Evolutionary conservation across 2,329 filamentous ascomycete genomes (phyloP), one percentile per base, ranked within the genome.

Genomic region (Teratosphaeria viscida): DNA sequence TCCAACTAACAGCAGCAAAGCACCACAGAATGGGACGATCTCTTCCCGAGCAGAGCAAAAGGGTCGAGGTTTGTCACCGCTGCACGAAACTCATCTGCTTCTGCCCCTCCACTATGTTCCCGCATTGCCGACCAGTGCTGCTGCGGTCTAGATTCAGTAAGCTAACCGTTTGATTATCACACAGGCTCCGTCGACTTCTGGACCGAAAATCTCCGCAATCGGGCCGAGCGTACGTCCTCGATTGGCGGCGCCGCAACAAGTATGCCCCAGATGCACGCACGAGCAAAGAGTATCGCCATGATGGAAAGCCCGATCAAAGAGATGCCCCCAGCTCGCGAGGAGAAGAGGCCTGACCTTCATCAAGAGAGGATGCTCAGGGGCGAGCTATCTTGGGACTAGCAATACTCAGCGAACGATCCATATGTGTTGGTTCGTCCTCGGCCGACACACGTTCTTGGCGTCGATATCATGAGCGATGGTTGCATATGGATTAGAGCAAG

Each of bases 281-380:
- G 87, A 60, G 80, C 86, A 70, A 88, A 85, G 77, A 90, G 87
- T 59, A 80, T 90, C 60, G 78, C 83, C 27, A 75, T 80, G 63
- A 81, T 83, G 79, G 82, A 85, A 67, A 79, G 78, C 57, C 82
- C 82, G 29, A 60, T 63, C 14, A 63, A 64, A 29, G 70, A 75
- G 60, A 75, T 79, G 64, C 77, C 76, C 5, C 79, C 80, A 68
- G 77, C 78, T 52, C 95, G 92, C 79, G 71, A 75, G 56, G 70
- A 74, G 35, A 76, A 74, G 64, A 74, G 76, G 32, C 92, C 92
- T 34, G 94, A 99, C 77, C 88, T 88, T 63, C 94, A 96, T 78
- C 92, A 96, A 75, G 94, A 99, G 81, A 85, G 95, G 66, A 97
- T 99, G 69, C 82, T 99, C 66, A 94, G 96, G 78, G 94, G 92